Evolutionary conservation across 164 flowering plant genomes (phyloP).

Genomic region (Tetrastigma voinierianum): DNA sequence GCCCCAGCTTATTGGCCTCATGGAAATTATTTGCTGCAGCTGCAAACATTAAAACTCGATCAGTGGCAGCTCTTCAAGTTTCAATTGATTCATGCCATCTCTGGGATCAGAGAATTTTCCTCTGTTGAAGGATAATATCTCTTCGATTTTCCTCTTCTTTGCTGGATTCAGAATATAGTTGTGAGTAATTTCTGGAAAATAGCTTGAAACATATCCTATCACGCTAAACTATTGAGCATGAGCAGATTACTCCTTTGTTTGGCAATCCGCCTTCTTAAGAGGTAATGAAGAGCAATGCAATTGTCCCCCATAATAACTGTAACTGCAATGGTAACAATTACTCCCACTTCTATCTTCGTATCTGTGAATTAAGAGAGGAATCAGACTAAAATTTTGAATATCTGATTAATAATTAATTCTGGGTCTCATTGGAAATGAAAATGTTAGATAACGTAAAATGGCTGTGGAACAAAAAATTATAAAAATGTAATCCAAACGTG

Average conservation of each 20-base stretch:
- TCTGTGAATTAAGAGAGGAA: constrained; percentile 3
- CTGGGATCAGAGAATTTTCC: background rate
- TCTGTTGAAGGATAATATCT: background rate
- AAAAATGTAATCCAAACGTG: too few relatives aligned
- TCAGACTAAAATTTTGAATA: background rate
- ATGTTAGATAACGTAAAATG: too few relatives aligned
- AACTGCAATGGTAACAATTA: background rate
- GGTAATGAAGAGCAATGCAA: constrained; percentile 6
- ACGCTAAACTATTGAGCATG: background rate
- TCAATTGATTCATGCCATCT: constrained; percentile 4
- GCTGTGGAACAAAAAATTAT: too few relatives aligned
- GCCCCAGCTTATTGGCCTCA: constrained; percentile 24
- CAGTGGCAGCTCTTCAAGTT: constrained; percentile 25
- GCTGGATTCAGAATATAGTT: background rate
- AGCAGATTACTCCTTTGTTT: constrained; percentile 11
- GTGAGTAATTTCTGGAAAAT: background rate
- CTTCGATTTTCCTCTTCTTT: background rate
- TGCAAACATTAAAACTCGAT: constrained; percentile 22
- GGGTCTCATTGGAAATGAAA: too few relatives aligned
- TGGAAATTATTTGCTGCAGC: constrained; percentile 26
- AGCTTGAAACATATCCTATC: background rate
- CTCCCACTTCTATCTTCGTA: background rate
- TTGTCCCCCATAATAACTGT: constrained; percentile 1
- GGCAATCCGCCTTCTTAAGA: constrained; percentile 7
- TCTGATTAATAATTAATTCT: too few relatives aligned